A percentile compares a stretch with the other conserved stretches of the same genome.
phyloP scores from a whole-genome alignment of 2,329 filamentous ascomycete species.

The Ascochyta rabiei region DNA sequence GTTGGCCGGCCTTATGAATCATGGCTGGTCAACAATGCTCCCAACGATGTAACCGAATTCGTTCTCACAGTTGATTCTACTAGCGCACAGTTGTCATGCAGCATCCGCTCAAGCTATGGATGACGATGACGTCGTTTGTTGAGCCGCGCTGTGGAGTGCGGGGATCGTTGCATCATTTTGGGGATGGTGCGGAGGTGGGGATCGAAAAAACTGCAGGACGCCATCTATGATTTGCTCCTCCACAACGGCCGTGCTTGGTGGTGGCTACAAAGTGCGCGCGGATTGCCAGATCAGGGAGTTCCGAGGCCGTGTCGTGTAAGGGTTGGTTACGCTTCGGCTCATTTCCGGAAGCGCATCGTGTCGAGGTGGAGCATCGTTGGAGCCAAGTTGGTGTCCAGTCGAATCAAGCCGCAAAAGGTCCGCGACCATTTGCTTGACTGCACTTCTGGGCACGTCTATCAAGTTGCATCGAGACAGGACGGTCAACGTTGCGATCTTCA shows the following conservation, averaged over 20 bases:
- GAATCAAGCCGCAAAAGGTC: constrained; percentile 11
- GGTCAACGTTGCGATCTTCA: constrained; percentile 5
- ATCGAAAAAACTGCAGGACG: constrained; percentile 1
- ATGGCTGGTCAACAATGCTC: neutral
- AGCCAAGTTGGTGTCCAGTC: constrained; percentile 11
- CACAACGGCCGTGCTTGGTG: constrained; percentile 11
- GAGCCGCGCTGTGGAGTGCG: constrained; percentile 19
- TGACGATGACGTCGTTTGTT: constrained; percentile 12
- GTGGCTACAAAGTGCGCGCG: neutral
- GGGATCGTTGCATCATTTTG: constrained; percentile 13
- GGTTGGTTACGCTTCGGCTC: constrained; percentile 9
- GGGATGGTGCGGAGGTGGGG: constrained; percentile 2
- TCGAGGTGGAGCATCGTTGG: constrained; percentile 2
- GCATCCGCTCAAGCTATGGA: constrained; percentile 2
- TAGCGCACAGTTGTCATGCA: constrained; percentile 5
- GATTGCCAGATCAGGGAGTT: constrained; percentile 4
- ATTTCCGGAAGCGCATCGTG: constrained; percentile 7
- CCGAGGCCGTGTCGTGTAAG: constrained; percentile 6
- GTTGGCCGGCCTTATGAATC: constrained; percentile 9
- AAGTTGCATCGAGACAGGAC: neutral
- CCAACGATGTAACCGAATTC: constrained; percentile 10
- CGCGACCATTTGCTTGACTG: constrained; percentile 9
- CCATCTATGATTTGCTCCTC: constrained; percentile 13
- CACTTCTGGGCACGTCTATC: neutral
- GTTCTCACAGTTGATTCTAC: constrained; percentile 2